Evolutionary conservation across 257 asterid species (phyloP).

Genomic region (Cinchona pubescens): DNA sequence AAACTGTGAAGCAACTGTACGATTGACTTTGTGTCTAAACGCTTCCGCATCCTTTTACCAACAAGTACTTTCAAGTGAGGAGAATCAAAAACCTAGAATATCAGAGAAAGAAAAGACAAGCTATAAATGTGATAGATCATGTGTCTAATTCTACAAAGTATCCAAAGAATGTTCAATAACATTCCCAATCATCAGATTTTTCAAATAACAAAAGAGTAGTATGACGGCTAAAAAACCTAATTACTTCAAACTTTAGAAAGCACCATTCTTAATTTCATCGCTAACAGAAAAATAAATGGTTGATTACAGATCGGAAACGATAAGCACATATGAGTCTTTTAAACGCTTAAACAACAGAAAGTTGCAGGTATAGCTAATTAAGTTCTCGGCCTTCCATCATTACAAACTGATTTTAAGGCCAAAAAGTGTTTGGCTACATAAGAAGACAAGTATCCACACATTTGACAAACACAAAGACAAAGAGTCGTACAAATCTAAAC

Average conservation of each 20-base stretch:
- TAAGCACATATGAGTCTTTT: background rate
- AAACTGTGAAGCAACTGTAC: constrained; percentile 65
- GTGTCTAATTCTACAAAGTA: background rate
- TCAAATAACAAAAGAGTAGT: background rate
- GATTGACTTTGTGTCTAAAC: constrained; percentile 68
- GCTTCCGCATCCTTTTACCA: constrained; percentile 60
- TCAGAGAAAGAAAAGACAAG: background rate
- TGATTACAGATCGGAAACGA: background rate
- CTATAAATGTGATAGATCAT: background rate
- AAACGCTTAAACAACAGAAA: background rate
- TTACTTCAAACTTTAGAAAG: background rate
- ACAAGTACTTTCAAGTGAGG: constrained; percentile 63
- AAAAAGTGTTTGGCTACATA: background rate
- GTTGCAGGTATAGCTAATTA: background rate
- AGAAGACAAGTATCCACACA: background rate
- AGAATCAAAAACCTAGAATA: constrained; percentile 65
- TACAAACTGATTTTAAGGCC: background rate
- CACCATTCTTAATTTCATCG: background rate
- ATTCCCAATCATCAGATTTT: background rate
- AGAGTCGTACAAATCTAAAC: background rate
- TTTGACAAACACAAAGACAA: background rate
- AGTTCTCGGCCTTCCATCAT: background rate
- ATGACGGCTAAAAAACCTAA: background rate
- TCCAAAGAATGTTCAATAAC: background rate
- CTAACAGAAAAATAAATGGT: background rate